Evolutionary conservation across 1,284 basidiomycete genomes (phyloP).

Genomic region (Marasmius oreades): DNA sequence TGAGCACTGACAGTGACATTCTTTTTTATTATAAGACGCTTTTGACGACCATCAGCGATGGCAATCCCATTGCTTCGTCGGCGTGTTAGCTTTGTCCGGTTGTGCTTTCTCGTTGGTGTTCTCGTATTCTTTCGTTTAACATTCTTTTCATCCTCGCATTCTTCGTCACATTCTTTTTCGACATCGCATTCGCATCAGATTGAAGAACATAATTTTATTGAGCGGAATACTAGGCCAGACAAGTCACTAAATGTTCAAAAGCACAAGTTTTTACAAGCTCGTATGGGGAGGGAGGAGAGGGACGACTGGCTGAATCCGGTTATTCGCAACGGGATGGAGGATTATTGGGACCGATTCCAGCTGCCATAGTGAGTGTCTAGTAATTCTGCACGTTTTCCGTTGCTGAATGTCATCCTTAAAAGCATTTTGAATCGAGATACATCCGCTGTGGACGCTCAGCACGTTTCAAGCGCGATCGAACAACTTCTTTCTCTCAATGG

Average conservation of each 20-base stretch:
- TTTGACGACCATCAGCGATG: slow-evolving; percentile 21
- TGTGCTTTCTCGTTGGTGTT: slow-evolving; percentile 24
- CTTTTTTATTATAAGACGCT: background rate
- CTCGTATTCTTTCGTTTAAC: slow-evolving; percentile 36
- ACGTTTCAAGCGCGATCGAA: slow-evolving; percentile 83
- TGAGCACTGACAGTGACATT: no score
- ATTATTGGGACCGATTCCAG: slow-evolving; percentile 91
- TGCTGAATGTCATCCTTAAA: no score
- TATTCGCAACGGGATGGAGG: slow-evolving; percentile 71
- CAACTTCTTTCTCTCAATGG: slow-evolving; percentile 89
- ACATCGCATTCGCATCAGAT: slow-evolving; percentile 50
- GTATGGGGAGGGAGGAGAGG: slow-evolving; percentile 81
- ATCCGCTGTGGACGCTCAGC: slow-evolving; percentile 83
- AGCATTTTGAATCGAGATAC: slow-evolving; percentile 82
- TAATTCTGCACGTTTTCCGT: background rate
- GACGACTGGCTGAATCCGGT: slow-evolving; percentile 77
- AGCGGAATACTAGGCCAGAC: slow-evolving; percentile 80
- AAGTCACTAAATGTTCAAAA: slow-evolving; percentile 83
- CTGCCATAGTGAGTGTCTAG: slow-evolving; percentile 70
- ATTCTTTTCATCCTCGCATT: slow-evolving; percentile 32
- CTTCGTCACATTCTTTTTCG: slow-evolving; percentile 23
- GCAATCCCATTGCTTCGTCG: slow-evolving; percentile 32
- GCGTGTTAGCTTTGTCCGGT: slow-evolving; percentile 23
- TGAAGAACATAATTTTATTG: slow-evolving; percentile 77
- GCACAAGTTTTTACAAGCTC: slow-evolving; percentile 81